Base-by-base conservation (phyloP, 2,329 filamentous ascomycete genomes). In the Lojkania enalia region DNA sequence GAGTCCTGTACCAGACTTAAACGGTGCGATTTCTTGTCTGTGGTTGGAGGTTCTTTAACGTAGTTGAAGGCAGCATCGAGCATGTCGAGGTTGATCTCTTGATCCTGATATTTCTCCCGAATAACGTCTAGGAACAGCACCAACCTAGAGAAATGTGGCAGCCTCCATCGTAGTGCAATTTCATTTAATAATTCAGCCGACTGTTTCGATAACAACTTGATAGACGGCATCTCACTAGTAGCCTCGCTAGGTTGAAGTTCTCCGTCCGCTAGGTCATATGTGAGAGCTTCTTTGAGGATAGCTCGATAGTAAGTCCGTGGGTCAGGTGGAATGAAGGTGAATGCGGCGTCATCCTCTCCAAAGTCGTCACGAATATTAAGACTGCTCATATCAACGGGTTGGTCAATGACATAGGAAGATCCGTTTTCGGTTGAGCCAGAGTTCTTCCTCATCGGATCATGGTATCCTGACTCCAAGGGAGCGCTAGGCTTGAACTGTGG, bases 261-360 rank as follows among this genome's bases (percentile, higher is more conserved):
- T 13, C 75, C 70, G 55, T 84, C 79, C 41, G 75, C 74, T 25
- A 85, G 59, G 58, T 86, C 83, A 60, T 82, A 75, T 12, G 72
- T 76, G 31, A 96, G 77, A 21, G 88, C 86, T 65, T 90, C 85
- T 57, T 86, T 84, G 40, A 96, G 73, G 49, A 96, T 86, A 43
- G 86, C 84, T 63, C 88, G 87, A 72, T 95, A 96, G 64, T 87
- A 91, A 6, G 83, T 80, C 58, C 91, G 82, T 20, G 92, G 82
- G 54, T 96, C 89, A 23, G 86, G 77, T 21, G 94, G 94, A 47
- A 96, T 95, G 65, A 92, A 99, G 1, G 87, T 94, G 67, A 92
- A 97, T 38, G 85, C 80, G 36, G 84, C 74, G 56, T 86, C 80
- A 52, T 72, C 73, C 36, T 74, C 71, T 35, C 76, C 72, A 57